Evolutionary conservation across 768 basidiomycete genomes (phyloP), one percentile per base, ranked within the genome.

Genomic region (Guyanaporus albipodus): DNA sequence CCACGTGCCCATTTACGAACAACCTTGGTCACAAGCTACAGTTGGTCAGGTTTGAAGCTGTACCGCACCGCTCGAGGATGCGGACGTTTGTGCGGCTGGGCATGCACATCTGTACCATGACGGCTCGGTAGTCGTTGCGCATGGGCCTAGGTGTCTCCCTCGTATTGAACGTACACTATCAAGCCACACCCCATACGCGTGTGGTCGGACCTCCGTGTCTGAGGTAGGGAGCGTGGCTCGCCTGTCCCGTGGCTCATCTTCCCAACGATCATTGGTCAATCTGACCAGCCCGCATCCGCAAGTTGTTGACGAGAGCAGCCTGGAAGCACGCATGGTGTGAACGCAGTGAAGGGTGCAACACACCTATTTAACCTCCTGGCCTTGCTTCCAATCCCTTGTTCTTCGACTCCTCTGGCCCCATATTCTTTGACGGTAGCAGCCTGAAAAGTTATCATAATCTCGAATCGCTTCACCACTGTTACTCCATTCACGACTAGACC

Each of bases 401-500:
- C 51, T 65, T 68, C 60, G 65, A 70, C 69, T 58, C 58, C 46
- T 56, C 66, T 42, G 53, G 59, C 33, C 60, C 66, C 50, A 49
- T 67, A 56, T 67, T 55, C 56, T 63, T 67, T 51, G 62, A 64
- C 37, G 53, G 59, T 56, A 52, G 56, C 54, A 65, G 49, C 49
- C 50, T 54, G 47, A 56, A 62, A 59, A 63, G 48, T 52, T 54
- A 52, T 52, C 39, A 53, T 59, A 49, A 38, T 55, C 46, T 53
- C 52, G 64, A 38, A 31, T 61, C 61, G n/a, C 62, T 63, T 32
- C 69, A 74, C 63, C 60, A 57, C 27, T 62, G 71, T n/a, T 74
- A 73, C 60, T 63, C 70, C 42, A 64, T 76, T 37, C 70, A 75
- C 66, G 70, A 77, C 62, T 73, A 74, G 44, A 80, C 74, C 67